phyloP scores from a whole-genome alignment of 2,329 filamentous ascomycete species.

The Clarireedia monteithiana region DNA sequence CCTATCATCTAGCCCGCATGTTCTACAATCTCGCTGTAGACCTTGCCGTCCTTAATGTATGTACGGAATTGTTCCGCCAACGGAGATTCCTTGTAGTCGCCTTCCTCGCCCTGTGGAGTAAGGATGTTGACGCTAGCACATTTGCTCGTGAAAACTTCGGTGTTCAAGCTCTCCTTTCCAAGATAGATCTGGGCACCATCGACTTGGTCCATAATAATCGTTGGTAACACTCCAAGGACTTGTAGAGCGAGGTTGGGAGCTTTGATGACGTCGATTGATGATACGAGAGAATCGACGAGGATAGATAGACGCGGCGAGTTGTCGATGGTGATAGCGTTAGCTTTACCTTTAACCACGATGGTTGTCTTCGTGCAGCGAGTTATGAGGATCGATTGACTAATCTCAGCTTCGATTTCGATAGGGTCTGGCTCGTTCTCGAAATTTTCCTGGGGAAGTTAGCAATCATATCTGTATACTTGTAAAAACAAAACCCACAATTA shows the following conservation, averaged over 20 bases:
- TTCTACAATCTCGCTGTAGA: conserved; percentile 92
- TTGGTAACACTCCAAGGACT: conserved; percentile 78
- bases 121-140: conserved; percentile 82
- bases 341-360: conserved; percentile 84
- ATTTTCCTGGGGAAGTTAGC: conserved; percentile 58
- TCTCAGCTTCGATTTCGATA: conserved; percentile 71
- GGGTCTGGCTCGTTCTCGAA: conserved; percentile 69
- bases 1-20: conserved; percentile 62
- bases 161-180: conserved; percentile 65
- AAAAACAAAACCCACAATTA: conserved; percentile 51
- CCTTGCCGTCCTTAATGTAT: conserved; percentile 62
- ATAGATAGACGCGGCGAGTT: conserved; percentile 80
- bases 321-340: conserved; percentile 93
- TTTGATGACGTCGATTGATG: conserved; percentile 91
- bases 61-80: conserved; percentile 86
- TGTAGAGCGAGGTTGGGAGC: conserved; percentile 91
- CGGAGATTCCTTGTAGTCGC: conserved; percentile 80
- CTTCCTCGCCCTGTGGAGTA: conserved; percentile 58
- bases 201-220: conserved; percentile 85
- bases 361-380: conserved; percentile 87
- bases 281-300: conserved; percentile 82
- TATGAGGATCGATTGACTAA: conserved; percentile 86
- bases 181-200: conserved; percentile 87
- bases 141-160: conserved; percentile 87
- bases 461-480: background rate